phyloP scores from a whole-genome alignment of 352 stramenopile species.

The Pythium rhizo-oryzae region DNA sequence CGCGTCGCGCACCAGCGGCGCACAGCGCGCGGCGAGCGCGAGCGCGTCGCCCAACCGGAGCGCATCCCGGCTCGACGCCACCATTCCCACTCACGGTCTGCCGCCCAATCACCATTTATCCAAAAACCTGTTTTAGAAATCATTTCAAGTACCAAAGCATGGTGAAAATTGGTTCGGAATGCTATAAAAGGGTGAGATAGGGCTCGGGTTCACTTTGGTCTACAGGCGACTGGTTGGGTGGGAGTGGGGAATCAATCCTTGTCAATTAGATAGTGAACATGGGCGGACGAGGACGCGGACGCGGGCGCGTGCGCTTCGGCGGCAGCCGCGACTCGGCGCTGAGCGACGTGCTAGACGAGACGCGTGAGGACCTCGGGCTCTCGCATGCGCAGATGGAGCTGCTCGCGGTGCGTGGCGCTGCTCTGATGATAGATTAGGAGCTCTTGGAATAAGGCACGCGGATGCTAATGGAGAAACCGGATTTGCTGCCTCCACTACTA shows the following conservation, averaged over 20 bases:
- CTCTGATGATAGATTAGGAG: not conserved
- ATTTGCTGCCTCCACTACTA: conserved; percentile 19
- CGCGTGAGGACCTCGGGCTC: conserved; percentile 67
- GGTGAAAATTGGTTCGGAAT: not conserved
- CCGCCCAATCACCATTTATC: not conserved
- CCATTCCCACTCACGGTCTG: too few relatives aligned
- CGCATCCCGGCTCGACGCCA: not conserved
- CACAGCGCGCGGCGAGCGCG: conserved; percentile 4
- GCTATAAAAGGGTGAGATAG: not conserved
- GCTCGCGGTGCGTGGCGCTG: conserved; percentile 43
- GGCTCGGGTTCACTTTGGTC: not conserved
- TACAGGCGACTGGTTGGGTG: conserved; percentile 7
- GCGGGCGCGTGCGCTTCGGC: conserved; percentile 69
- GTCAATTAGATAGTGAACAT: conserved; percentile 24
- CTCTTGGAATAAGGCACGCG: not conserved
- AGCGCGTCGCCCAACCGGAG: conserved; percentile 6
- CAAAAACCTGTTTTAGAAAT: not conserved
- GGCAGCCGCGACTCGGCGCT: conserved; percentile 70
- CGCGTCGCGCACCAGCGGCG: not conserved
- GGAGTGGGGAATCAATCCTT: not conserved
- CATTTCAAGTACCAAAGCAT: conserved; percentile 2
- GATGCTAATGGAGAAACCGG: not conserved
- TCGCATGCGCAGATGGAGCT: conserved; percentile 73
- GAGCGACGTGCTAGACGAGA: conserved; percentile 72
- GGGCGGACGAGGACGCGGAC: conserved; percentile 59